Evolutionary conservation across 2,329 filamentous ascomycete genomes (phyloP), one percentile per base, ranked within the genome.

Genomic region (Apiospora koreana): DNA sequence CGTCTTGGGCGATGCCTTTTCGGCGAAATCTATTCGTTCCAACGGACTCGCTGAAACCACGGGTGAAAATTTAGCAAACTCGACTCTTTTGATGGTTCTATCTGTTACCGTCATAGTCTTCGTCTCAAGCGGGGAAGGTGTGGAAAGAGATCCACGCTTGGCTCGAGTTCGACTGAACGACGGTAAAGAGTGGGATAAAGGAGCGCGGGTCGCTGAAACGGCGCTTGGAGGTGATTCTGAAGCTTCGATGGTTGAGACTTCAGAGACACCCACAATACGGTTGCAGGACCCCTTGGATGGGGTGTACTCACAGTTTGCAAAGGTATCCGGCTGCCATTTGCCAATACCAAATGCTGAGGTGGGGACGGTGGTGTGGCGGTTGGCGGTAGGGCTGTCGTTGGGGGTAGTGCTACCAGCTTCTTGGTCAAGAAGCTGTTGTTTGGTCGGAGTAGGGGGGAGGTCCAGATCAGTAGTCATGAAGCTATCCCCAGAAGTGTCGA

Each of bases 381-480:
- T 84, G 28, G 83, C 80, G 58, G 84, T 87, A 6, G 86, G 86
- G 71, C 83, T 86, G 68, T 86, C 85, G 50, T 81, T 81, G 65
- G 78, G 81, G 46, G 82, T 75, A 58, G 81, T 79, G 72, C 77
- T 79, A 69, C 43, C 74, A 21, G 73, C 72, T 62, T 73, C 54
- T 35, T 76, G 87, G 75, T 81, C 83, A 50, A 80, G 83, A 69
- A 82, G 82, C 71, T 78, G 83, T 74, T 89, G 89, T 81, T 97
- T 98, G 0, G 96, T 98, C 0, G 96, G 96, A 1, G 96, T 99
- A 0, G 95, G 95, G n/a, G 95, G 95, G 70, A 95, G 85, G 67
- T 97, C 94, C 48, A 83, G 86, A 70, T 95, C 93, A 23, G 82
- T 74, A 48, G 72, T 75, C 68, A 73, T 77, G 18, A 76, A 75